Evolutionary conservation across 1,284 basidiomycete genomes (phyloP).

Genomic region (Flammula alnicola): DNA sequence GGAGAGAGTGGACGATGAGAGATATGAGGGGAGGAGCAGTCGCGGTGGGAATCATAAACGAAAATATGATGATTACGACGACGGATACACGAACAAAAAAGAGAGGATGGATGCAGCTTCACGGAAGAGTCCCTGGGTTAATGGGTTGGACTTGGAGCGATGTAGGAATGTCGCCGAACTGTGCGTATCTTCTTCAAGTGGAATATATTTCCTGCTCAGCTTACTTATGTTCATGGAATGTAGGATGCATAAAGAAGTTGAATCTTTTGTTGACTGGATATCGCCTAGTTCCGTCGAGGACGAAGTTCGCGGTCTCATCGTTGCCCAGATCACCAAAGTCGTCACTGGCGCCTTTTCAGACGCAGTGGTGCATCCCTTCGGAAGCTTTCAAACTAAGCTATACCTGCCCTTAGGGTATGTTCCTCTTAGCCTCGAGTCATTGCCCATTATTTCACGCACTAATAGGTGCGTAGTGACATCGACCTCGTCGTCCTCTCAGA

Average conservation of each 20-base stretch:
- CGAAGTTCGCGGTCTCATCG: constrained; percentile 79
- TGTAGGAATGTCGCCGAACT: constrained; percentile 82
- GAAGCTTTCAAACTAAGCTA: constrained; percentile 92
- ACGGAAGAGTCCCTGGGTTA: constrained; percentile 80
- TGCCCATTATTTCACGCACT: not conserved
- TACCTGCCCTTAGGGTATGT: constrained; percentile 92
- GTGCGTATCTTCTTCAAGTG: constrained; percentile 48
- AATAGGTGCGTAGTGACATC: constrained; percentile 59
- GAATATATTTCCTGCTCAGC: constrained; percentile 19
- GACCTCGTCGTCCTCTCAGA: constrained; percentile 75
- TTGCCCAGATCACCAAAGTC: constrained; percentile 74
- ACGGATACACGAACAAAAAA: constrained; percentile 59
- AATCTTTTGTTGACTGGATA: constrained; percentile 87
- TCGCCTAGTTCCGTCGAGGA: constrained; percentile 87
- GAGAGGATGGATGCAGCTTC: constrained; percentile 62
- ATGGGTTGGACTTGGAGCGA: constrained; percentile 77
- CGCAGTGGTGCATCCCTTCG: constrained; percentile 87
- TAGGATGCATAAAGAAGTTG: constrained; percentile 83
- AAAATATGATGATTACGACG: constrained; percentile 52
- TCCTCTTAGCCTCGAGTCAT: not conserved
- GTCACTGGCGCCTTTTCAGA: constrained; percentile 76
- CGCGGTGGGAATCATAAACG: constrained; percentile 30
- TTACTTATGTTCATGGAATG: not conserved
- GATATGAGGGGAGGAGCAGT: constrained; percentile 15
- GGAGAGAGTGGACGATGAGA: constrained; percentile 29